A percentile compares a stretch with the other conserved stretches of the same genome.
These are phyloP conservation scores for Ballota nigra DNA, from an alignment of 257 asterid species.

Conservation along the genomic window DNA sequence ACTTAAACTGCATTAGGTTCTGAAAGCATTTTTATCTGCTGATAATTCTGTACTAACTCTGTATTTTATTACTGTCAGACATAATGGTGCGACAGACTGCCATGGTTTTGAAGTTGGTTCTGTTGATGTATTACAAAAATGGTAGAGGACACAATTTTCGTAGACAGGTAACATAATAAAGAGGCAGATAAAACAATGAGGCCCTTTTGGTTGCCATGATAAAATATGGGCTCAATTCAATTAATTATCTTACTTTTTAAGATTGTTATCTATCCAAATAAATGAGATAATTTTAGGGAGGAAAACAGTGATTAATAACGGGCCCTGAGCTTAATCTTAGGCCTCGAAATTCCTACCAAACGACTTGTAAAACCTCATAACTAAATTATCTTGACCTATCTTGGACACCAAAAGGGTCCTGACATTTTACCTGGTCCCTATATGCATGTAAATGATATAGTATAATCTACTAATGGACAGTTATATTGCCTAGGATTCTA, in stretches of 20 bases:
- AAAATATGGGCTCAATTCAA: too few relatives aligned
- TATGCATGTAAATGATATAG: not conserved
- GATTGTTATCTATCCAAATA: too few relatives aligned
- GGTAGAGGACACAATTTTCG: slow-evolving; percentile 85
- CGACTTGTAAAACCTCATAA: too few relatives aligned
- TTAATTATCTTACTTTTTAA: too few relatives aligned
- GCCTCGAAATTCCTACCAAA: too few relatives aligned
- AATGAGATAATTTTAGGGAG: too few relatives aligned
- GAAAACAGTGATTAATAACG: too few relatives aligned
- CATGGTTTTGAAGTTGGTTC: slow-evolving; percentile 70
- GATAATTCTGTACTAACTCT: not conserved
- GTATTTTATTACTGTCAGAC: slow-evolving; percentile 45
- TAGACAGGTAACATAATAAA: slow-evolving; percentile 59
- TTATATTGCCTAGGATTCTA: slow-evolving; percentile 18
- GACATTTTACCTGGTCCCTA: not conserved
- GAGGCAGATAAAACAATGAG: not conserved
- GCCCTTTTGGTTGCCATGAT: too few relatives aligned
- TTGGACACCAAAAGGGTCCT: too few relatives aligned
- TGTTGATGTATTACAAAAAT: slow-evolving; percentile 75
- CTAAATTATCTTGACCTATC: too few relatives aligned
- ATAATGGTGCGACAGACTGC: slow-evolving; percentile 81
- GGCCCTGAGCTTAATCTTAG: too few relatives aligned
- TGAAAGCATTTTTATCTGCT: not conserved
- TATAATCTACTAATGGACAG: not conserved
- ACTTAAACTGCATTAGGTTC: not conserved